Percentiles rank a stretch among this genome's conserved stretches.
These are phyloP conservation scores for Tolypocladium album DNA, from an alignment of 2,329 filamentous ascomycete species.

Conservation along the genomic window DNA sequence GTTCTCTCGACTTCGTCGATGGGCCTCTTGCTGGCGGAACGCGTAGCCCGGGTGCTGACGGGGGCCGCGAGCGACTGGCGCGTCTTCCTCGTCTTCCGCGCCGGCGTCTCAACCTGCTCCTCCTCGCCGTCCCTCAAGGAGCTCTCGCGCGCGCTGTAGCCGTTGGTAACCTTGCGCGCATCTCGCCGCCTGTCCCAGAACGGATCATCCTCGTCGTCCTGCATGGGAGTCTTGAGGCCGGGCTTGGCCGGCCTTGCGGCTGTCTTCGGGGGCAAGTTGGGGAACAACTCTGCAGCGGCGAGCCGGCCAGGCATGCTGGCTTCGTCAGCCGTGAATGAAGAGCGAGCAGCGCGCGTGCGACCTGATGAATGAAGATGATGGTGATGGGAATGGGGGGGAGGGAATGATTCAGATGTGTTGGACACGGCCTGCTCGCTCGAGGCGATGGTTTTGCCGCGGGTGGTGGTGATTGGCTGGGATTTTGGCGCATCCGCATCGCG, in stretches of 20 bases:
- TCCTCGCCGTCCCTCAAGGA: constrained; percentile 21
- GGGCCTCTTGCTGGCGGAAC: constrained; percentile 40
- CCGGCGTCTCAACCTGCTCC: constrained; percentile 19
- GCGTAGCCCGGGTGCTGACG: constrained; percentile 31
- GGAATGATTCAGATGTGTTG: constrained; percentile 26
- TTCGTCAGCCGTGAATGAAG: constrained; percentile 16
- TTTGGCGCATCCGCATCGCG: constrained; percentile 20
- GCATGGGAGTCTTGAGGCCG: constrained; percentile 14
- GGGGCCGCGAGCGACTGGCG: constrained; percentile 22
- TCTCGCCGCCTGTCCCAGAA: constrained; percentile 24
- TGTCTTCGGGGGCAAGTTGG: constrained; percentile 18
- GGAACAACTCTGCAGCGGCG: constrained; percentile 19
- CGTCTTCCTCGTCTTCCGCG: constrained; percentile 21
- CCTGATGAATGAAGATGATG: constrained; percentile 3
- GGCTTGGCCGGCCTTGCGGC: constrained; percentile 13
- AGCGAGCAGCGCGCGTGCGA: constrained; percentile 11
- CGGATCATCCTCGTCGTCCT: constrained; percentile 17
- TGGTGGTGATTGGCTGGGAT: constrained; percentile 26
- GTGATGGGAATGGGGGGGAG: constrained; percentile 13
- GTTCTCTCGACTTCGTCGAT: constrained; percentile 44
- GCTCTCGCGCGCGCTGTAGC: constrained; percentile 23
- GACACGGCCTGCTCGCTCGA: constrained; percentile 23
- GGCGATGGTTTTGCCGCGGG: constrained; percentile 18
- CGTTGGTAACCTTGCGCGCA: constrained; percentile 28
- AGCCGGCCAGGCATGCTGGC: constrained; percentile 30